These are phyloP conservation scores for Eucalyptus erythrocorys DNA, from an alignment of 345 rosid species.

Conservation along the genomic window DNA sequence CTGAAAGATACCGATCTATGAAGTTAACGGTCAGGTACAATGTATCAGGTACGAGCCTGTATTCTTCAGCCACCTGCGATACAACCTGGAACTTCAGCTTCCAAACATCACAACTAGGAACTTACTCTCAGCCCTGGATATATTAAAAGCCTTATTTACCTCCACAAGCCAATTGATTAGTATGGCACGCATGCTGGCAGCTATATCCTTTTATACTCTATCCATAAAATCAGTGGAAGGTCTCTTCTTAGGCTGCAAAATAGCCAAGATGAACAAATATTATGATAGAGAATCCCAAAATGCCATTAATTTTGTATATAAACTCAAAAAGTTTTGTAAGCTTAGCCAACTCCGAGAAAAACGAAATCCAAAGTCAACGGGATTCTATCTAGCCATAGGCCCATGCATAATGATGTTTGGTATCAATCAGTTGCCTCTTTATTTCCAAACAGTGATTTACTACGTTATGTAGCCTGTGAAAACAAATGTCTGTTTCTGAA, in stretches of 20 bases:
- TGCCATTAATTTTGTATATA: no score
- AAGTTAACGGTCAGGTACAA: constrained; percentile 72
- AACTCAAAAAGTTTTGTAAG: neutral
- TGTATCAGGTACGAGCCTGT: constrained; percentile 86
- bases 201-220: constrained; percentile 62
- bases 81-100: neutral
- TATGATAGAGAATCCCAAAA: neutral
- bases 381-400: neutral
- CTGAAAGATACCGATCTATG: constrained; percentile 84
- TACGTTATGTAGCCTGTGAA: neutral
- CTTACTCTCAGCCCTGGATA: neutral
- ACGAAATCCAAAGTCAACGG: neutral
- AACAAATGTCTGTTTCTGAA: neutral
- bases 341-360: neutral
- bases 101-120: neutral
- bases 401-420: neutral
- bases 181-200: constrained; percentile 74
- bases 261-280: neutral
- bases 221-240: constrained; percentile 79
- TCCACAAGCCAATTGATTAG: constrained; percentile 94
- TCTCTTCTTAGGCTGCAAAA: constrained; percentile 54
- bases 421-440: neutral
- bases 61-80: constrained; percentile 90
- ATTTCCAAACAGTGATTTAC: neutral
- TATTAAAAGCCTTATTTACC: constrained; percentile 18